Percentiles rank a stretch among this genome's conserved stretches.
phyloP scores from a whole-genome alignment of 768 basidiomycete species.

The Saitozyma sp. region DNA sequence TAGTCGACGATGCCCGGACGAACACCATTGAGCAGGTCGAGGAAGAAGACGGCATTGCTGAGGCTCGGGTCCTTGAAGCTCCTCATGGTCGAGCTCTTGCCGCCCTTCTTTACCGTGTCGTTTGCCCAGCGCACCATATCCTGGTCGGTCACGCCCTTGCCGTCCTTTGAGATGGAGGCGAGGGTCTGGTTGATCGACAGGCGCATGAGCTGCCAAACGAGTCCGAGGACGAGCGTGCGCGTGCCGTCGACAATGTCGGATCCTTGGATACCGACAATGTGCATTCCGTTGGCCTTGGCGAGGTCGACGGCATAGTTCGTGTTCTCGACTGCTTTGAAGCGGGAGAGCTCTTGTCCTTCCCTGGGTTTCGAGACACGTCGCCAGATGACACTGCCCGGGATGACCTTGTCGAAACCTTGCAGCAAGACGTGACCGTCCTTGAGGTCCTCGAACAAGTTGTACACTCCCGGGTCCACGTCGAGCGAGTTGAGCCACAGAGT shows the following conservation, averaged over 20 bases:
- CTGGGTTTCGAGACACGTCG: constrained; percentile 93
- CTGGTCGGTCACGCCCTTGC: constrained; percentile 80
- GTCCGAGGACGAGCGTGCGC: constrained; percentile 87
- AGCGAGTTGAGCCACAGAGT: constrained; percentile 98
- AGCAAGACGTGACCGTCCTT: constrained; percentile 84
- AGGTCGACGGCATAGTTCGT: constrained; percentile 95
- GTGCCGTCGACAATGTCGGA: constrained; percentile 94
- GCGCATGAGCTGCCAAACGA: constrained; percentile 96
- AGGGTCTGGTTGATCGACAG: constrained; percentile 90
- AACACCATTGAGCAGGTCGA: constrained; percentile 86
- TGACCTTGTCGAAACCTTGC: constrained; percentile 94
- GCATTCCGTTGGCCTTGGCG: constrained; percentile 88
- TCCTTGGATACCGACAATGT: constrained; percentile 94
- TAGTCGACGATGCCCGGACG: constrained; percentile 95
- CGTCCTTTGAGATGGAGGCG: constrained; percentile 65
- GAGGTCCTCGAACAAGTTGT: constrained; percentile 94
- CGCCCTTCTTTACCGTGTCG: constrained; percentile 67
- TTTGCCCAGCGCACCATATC: constrained; percentile 98
- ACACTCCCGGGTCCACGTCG: constrained; percentile 92
- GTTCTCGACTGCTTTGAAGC: constrained; percentile 98
- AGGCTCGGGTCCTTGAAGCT: constrained; percentile 93
- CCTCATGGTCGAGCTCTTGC: constrained; percentile 61
- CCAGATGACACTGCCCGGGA: constrained; percentile 91
- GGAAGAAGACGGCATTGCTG: constrained; percentile 86
- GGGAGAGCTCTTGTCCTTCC: constrained; percentile 74